These are phyloP conservation scores for Chlamydomonas reinhardtii DNA, from an alignment of 163 green algal species.

Conservation along the genomic window DNA sequence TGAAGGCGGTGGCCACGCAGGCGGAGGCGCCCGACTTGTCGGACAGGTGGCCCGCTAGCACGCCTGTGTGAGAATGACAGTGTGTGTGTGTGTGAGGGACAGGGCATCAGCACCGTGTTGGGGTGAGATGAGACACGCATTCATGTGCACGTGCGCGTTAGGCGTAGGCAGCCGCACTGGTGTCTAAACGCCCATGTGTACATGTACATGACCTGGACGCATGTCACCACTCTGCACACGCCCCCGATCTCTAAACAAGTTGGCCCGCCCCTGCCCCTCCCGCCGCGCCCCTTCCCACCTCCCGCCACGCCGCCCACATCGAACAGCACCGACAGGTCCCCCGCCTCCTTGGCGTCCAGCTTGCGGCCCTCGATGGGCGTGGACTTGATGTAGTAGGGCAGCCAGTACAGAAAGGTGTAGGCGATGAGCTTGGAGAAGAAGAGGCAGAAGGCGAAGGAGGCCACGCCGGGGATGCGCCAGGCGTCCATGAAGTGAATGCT, in stretches of 20 bases:
- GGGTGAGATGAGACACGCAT: too few relatives aligned
- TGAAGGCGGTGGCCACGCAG: conserved; percentile 82
- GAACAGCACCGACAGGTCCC: conserved; percentile 92
- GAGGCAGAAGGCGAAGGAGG: conserved; percentile 90
- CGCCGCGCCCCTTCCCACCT: conserved; percentile 17
- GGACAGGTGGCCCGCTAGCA: conserved; percentile 89
- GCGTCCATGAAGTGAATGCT: conserved; percentile 82
- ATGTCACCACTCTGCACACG: too few relatives aligned
- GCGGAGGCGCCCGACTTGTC: conserved; percentile 82
- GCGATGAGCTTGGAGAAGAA: conserved; percentile 98
- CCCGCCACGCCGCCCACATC: conserved; percentile 94
- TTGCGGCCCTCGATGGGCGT: conserved; percentile 79
- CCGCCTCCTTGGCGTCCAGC: conserved; percentile 84
- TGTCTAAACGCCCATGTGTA: too few relatives aligned
- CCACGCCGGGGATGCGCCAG: conserved; percentile 91
- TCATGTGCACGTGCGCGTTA: too few relatives aligned
- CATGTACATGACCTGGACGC: too few relatives aligned
- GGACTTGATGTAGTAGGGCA: conserved; percentile 96
- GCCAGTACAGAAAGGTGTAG: conserved; percentile 98
- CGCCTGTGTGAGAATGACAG: conserved; percentile 69
- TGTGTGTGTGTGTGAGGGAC: too few relatives aligned
- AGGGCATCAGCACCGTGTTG: too few relatives aligned
- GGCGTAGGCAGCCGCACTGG: too few relatives aligned
- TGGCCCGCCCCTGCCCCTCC: too few relatives aligned
- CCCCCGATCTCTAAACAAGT: too few relatives aligned